Percentiles rank a stretch among this genome's conserved stretches.
phyloP scores from a whole-genome alignment of 2,329 filamentous ascomycete species.

The Arthrobotrys sphaeroides region DNA sequence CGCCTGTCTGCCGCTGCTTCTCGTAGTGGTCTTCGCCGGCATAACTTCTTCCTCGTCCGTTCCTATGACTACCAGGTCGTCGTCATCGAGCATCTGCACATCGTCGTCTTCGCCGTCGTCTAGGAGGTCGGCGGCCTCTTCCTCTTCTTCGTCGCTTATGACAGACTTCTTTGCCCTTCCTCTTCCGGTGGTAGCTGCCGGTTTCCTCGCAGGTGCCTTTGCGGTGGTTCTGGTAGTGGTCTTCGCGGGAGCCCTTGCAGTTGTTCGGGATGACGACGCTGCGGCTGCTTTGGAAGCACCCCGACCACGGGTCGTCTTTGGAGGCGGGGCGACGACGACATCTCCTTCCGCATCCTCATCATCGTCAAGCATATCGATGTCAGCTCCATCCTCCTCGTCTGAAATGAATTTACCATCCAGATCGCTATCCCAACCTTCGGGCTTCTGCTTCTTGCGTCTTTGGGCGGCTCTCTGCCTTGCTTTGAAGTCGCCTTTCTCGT shows the following conservation, averaged over 20 bases:
- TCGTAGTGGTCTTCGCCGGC: conserved; percentile 55
- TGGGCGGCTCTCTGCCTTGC: conserved; percentile 59
- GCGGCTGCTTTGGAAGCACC: conserved; percentile 57
- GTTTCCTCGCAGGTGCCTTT: conserved; percentile 61
- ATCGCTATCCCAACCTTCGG: conserved; percentile 87
- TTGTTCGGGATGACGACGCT: conserved; percentile 55
- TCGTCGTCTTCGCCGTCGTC: conserved; percentile 63
- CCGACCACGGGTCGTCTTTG: conserved; percentile 38
- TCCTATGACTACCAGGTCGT: conserved; percentile 66
- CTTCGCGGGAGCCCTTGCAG: conserved; percentile 56
- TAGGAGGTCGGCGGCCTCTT: conserved; percentile 61
- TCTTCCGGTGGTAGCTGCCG: conserved; percentile 55
- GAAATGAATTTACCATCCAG: conserved; percentile 87
- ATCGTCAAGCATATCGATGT: conserved; percentile 63
- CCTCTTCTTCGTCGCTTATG: conserved; percentile 59
- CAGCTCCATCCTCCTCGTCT: conserved; percentile 62
- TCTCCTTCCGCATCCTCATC: conserved; percentile 64
- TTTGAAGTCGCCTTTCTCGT: conserved; percentile 72
- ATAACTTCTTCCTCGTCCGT: conserved; percentile 66
- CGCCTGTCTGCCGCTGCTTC: conserved; percentile 51
- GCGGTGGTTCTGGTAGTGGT: conserved; percentile 58
- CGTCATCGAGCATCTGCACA: conserved; percentile 63
- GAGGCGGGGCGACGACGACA: conserved; percentile 61
- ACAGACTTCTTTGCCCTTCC: conserved; percentile 61
- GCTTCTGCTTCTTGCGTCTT: conserved; percentile 71